A percentile compares a stretch with the other conserved stretches of the same genome.
Conservation (phyloP, 192 early-diverging fungal genomes). For the Kickxella alabastrina region DNA sequence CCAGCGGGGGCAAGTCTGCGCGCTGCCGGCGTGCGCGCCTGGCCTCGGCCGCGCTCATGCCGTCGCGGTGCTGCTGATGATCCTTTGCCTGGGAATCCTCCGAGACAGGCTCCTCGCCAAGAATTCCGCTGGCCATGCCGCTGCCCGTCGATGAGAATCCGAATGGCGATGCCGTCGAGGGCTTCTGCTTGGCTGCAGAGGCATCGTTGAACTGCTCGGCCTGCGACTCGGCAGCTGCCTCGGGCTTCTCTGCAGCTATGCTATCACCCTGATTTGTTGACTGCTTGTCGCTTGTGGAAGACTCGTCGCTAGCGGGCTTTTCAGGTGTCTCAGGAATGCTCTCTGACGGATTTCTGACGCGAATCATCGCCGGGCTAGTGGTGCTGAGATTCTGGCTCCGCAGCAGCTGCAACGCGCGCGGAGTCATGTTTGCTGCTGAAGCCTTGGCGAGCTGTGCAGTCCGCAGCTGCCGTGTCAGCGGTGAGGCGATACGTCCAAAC, state of each 20-base stretch:
- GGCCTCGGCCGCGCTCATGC: constrained; percentile 44
- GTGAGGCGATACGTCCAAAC: constrained; percentile 32
- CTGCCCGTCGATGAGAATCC: constrained; percentile 41
- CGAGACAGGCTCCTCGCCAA: constrained; percentile 16
- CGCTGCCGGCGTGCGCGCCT: constrained; percentile 49
- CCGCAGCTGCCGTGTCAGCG: constrained; percentile 23
- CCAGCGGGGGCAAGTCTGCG: constrained; percentile 50
- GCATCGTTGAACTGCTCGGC: background rate
- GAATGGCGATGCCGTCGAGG: constrained; percentile 37
- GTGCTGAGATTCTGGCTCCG: constrained; percentile 11
- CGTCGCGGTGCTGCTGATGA: constrained; percentile 12
- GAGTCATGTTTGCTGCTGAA: background rate
- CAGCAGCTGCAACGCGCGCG: background rate
- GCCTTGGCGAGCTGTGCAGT: background rate
- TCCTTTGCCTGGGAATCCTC: background rate
- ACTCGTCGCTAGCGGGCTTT: constrained; percentile 6
- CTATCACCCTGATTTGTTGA: background rate
- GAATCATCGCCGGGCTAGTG: constrained; percentile 17
- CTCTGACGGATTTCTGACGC: constrained; percentile 29
- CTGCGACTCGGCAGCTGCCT: background rate
- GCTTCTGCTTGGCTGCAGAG: constrained; percentile 4
- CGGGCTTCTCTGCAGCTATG: background rate
- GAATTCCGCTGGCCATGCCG: constrained; percentile 46
- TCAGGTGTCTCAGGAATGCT: constrained; percentile 10
- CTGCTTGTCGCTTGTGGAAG: background rate